Percentiles rank a stretch among this genome's conserved stretches.
phyloP scores from a whole-genome alignment of 2,329 filamentous ascomycete species.

The Proliferodiscus dingleyae region DNA sequence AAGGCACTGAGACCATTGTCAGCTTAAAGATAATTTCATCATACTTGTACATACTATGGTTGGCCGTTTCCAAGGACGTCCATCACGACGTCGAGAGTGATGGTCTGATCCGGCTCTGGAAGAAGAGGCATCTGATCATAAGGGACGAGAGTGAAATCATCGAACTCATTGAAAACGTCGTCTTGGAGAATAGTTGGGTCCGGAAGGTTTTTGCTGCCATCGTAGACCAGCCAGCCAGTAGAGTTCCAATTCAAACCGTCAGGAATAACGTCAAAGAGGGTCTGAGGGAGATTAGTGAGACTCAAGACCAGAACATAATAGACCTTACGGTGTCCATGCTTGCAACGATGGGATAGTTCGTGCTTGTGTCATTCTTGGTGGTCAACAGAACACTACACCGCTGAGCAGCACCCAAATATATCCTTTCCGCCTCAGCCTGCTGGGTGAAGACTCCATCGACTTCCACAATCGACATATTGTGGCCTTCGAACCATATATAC shows the following conservation, averaged over 20 bases:
- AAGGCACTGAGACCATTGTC: constrained; percentile 37
- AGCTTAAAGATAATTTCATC: not conserved
- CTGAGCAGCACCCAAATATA: constrained; percentile 66
- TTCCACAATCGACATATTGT: constrained; percentile 65
- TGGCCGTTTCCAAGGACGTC: constrained; percentile 63
- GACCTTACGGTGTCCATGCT: constrained; percentile 56
- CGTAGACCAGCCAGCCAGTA: constrained; percentile 61
- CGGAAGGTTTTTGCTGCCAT: constrained; percentile 42
- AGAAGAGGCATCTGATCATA: constrained; percentile 59
- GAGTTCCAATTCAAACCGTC: constrained; percentile 62
- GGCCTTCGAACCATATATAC: constrained; percentile 62
- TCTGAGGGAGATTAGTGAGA: constrained; percentile 32
- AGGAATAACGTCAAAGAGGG: constrained; percentile 62
- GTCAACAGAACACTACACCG: constrained; percentile 59
- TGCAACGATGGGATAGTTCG: constrained; percentile 63
- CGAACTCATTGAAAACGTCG: constrained; percentile 60
- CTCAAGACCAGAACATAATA: not conserved
- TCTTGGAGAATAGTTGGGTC: constrained; percentile 44
- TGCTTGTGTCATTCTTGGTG: constrained; percentile 53
- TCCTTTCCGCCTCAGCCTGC: constrained; percentile 51
- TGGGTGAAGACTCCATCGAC: constrained; percentile 67
- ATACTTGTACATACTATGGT: constrained; percentile 47
- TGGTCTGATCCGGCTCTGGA: constrained; percentile 54
- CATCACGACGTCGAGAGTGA: constrained; percentile 63
- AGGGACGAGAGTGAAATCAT: constrained; percentile 69